Percentiles rank a stretch among this genome's conserved stretches.
Evolutionary conservation across 257 asterid genomes (phyloP).

Genomic region (Catharanthus roseus): DNA sequence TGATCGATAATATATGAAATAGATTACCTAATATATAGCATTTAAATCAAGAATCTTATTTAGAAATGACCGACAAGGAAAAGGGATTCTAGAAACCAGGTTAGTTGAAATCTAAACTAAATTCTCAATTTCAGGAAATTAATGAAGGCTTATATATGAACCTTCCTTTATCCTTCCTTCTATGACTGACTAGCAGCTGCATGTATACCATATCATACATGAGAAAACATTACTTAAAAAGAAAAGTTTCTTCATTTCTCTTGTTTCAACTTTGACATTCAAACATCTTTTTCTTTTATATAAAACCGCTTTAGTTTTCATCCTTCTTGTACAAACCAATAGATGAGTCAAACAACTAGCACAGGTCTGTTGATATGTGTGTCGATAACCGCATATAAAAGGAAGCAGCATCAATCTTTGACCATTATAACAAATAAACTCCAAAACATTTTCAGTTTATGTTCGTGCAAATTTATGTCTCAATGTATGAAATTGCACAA

Average conservation of each 20-base stretch:
- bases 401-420: background rate
- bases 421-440: background rate
- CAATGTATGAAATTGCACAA: too few species aligned
- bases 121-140: background rate
- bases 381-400: slow-evolving; percentile 6
- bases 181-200: background rate
- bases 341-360: too few species aligned
- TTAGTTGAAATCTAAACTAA: too few species aligned
- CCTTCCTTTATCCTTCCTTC: background rate
- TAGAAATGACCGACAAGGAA: background rate
- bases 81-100: background rate
- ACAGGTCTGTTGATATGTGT: background rate
- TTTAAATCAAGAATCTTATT: too few species aligned
- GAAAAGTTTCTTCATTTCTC: too few species aligned
- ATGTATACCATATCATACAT: too few species aligned
- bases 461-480: too few species aligned
- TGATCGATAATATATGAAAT: too few species aligned
- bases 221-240: too few species aligned
- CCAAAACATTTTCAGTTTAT: background rate
- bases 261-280: slow-evolving; percentile 3
- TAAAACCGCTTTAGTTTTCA: background rate
- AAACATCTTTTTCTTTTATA: background rate
- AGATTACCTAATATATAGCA: too few species aligned
- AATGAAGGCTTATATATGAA: too few species aligned
- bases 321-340: background rate